Conservation (phyloP, 2,329 filamentous ascomycete genomes). For the Emmonsia crescens region DNA sequence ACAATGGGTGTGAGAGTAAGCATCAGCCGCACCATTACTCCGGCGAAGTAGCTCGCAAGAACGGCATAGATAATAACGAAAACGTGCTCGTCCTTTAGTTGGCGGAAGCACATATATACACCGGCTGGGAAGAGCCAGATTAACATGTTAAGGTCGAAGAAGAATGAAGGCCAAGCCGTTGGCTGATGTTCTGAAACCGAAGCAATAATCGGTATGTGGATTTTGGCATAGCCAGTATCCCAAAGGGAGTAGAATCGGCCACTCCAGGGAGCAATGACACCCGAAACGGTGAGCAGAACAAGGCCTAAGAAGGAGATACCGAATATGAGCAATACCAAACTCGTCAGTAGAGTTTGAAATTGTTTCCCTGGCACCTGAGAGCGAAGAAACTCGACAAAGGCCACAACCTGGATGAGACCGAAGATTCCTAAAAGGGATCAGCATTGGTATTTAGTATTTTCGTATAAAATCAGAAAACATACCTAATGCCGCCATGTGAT, state of each 20-base stretch:
- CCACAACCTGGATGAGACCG: constrained; percentile 85
- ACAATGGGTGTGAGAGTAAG: constrained; percentile 92
- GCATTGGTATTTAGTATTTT: background rate
- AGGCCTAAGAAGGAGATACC: constrained; percentile 62
- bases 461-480: constrained; percentile 23
- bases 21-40: constrained; percentile 99
- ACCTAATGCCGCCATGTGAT: constrained; percentile 97
- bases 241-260: constrained; percentile 98
- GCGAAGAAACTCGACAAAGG: constrained; percentile 81
- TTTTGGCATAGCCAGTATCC: constrained; percentile 98
- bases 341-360: constrained; percentile 79
- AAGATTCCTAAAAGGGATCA: constrained; percentile 61
- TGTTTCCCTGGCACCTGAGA: constrained; percentile 83
- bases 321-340: constrained; percentile 64
- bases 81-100: constrained; percentile 88
- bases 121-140: constrained; percentile 99
- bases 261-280: constrained; percentile 93
- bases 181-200: constrained; percentile 99
- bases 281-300: constrained; percentile 70
- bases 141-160: constrained; percentile 95
- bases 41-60: constrained; percentile 93
- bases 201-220: constrained; percentile 97
- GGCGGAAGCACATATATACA: constrained; percentile 96
- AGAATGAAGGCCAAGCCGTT: constrained; percentile 97
- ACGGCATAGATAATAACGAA: constrained; percentile 97